Evolutionary conservation across 306 rosid genomes (phyloP).

Genomic region (Canavalia gladiata): DNA sequence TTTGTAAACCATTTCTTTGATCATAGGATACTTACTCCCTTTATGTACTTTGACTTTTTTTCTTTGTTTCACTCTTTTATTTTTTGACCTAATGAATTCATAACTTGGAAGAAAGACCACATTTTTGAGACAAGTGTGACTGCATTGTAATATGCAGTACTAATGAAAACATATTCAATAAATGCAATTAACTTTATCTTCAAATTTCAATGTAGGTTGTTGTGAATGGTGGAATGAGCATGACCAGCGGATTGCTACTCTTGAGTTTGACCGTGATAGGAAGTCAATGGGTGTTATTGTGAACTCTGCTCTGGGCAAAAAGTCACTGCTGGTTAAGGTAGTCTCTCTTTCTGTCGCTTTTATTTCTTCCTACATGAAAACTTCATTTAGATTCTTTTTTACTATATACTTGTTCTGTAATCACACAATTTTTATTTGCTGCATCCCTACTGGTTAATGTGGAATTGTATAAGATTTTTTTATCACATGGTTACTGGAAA

Average conservation of each 20-base stretch:
- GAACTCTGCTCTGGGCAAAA: slow-evolving; percentile 62
- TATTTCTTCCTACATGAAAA: neutral
- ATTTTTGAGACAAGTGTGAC: neutral
- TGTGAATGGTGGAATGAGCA: slow-evolving; percentile 71
- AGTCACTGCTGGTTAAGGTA: slow-evolving; percentile 84
- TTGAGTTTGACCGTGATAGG: slow-evolving; percentile 90
- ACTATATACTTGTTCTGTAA: slow-evolving; percentile 1
- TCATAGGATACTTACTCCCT: neutral
- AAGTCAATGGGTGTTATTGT: slow-evolving; percentile 92
- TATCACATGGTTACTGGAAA: neutral
- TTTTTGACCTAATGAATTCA: slow-evolving; percentile 11
- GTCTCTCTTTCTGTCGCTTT: slow-evolving; percentile 10
- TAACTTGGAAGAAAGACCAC: slow-evolving; percentile 14
- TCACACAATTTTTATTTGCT: neutral
- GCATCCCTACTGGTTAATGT: slow-evolving; percentile 6
- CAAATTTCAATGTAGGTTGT: slow-evolving; percentile 60
- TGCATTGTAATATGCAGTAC: neutral
- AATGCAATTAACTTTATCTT: slow-evolving; percentile 4
- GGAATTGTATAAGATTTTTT: slow-evolving; percentile 3
- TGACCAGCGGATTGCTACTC: slow-evolving; percentile 80
- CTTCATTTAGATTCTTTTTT: neutral
- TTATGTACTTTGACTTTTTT: neutral
- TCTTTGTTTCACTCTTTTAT: neutral
- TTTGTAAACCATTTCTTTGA: neutral
- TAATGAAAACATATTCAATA: slow-evolving; percentile 14